Conservation (phyloP, 768 basidiomycete species). For the Naganishia vaughanmartiniae region DNA sequence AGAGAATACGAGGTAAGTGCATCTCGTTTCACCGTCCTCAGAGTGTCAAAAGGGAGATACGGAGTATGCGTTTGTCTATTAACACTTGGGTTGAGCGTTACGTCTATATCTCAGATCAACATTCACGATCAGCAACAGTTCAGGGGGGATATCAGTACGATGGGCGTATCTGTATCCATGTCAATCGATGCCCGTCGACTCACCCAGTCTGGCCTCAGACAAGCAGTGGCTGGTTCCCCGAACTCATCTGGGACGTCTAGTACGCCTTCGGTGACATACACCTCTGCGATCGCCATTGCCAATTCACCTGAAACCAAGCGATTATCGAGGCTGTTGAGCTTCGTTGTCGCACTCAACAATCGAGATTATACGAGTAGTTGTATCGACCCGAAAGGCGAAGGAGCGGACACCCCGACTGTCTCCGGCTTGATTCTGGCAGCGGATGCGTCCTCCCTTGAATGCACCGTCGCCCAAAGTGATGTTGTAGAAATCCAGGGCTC, state of each 20-base stretch:
- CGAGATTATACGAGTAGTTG: not conserved
- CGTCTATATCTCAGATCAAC: too few relatives aligned
- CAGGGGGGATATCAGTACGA: not conserved
- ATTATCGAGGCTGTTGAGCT: not conserved
- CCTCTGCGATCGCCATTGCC: not conserved
- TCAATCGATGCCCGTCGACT: not conserved
- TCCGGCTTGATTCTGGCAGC: not conserved
- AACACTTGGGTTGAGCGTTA: too few relatives aligned
- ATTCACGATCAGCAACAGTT: not conserved
- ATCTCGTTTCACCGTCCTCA: not conserved
- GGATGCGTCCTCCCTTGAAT: not conserved
- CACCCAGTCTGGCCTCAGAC: not conserved
- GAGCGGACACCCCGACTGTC: not conserved
- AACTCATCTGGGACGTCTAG: not conserved
- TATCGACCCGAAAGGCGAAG: not conserved
- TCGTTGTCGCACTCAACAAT: not conserved
- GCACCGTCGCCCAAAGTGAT: not conserved
- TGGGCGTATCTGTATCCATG: not conserved
- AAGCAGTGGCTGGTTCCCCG: not conserved
- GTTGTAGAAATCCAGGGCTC: not conserved
- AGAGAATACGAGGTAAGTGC: constrained; percentile 8
- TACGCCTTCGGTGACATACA: not conserved
- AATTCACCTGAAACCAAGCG: not conserved
- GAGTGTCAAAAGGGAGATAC: too few relatives aligned
- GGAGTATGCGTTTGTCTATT: too few relatives aligned